phyloP scores from a whole-genome alignment of 371 early-diverging fungal genomes.

The Mortierella sp. region DNA sequence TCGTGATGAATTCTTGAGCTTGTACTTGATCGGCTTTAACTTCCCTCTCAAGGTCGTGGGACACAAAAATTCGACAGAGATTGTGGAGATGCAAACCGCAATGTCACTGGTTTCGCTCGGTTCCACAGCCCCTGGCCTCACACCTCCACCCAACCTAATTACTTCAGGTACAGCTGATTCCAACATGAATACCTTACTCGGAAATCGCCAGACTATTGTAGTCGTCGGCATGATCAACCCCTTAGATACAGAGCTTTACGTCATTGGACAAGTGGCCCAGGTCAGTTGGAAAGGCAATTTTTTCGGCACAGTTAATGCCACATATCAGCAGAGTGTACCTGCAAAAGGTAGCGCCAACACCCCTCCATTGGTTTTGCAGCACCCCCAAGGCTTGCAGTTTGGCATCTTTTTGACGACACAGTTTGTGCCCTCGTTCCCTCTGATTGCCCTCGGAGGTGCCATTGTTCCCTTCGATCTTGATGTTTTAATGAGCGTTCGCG shows the following conservation, averaged over 20 bases:
- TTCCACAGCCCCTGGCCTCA: constrained; percentile 64
- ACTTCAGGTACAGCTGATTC: constrained; percentile 62
- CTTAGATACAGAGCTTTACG: constrained; percentile 62
- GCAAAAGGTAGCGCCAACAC: constrained; percentile 33
- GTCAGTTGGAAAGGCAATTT: constrained; percentile 63
- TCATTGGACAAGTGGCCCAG: constrained; percentile 60
- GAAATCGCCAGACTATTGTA: constrained; percentile 46
- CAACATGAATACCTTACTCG: constrained; percentile 49
- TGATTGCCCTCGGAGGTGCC: constrained; percentile 59
- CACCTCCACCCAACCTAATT: constrained; percentile 55
- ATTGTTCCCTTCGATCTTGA: constrained; percentile 62
- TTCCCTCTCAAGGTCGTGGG: constrained; percentile 64
- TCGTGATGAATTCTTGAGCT: constrained; percentile 62
- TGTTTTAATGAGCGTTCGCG: constrained; percentile 58
- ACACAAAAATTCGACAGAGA: constrained; percentile 57
- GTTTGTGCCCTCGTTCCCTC: constrained; percentile 52
- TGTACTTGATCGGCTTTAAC: constrained; percentile 64
- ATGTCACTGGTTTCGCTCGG: constrained; percentile 58
- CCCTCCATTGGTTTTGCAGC: constrained; percentile 36
- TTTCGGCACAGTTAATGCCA: constrained; percentile 65
- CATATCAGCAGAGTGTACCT: constrained; percentile 34
- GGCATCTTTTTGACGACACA: constrained; percentile 43
- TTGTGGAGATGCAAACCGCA: constrained; percentile 61
- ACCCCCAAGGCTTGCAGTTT: constrained; percentile 38
- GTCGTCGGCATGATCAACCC: constrained; percentile 61